phyloP scores from a whole-genome alignment of 2,329 filamentous ascomycete species.

The Grosmannia huntii region DNA sequence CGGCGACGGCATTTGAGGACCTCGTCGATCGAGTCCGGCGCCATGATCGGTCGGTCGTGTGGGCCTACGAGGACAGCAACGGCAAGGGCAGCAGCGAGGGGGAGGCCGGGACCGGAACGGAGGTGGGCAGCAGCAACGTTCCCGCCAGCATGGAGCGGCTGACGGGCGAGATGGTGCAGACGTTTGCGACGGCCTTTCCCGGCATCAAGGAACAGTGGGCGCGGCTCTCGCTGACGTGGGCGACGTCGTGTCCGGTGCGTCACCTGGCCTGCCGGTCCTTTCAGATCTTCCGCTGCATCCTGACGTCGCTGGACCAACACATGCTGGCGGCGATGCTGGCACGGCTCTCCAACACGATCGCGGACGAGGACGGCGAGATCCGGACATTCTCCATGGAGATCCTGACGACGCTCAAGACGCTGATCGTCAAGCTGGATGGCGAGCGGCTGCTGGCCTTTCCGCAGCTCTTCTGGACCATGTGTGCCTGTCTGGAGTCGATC shows the following conservation, averaged over 20 bases:
- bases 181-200: conserved; percentile 75
- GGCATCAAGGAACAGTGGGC: conserved; percentile 87
- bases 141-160: conserved; percentile 79
- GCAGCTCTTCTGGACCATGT: conserved; percentile 95
- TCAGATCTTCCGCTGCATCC: conserved; percentile 89
- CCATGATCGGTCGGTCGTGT: conserved; percentile 74
- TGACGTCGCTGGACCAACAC: conserved; percentile 76
- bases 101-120: background rate
- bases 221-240: conserved; percentile 82
- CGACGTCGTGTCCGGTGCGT: conserved; percentile 87
- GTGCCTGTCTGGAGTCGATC: conserved; percentile 90
- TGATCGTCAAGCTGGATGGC: conserved; percentile 73
- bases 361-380: conserved; percentile 86
- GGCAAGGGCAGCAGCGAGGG: conserved; percentile 52
- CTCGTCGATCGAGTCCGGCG: conserved; percentile 78
- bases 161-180: conserved; percentile 67
- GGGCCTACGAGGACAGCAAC: conserved; percentile 89
- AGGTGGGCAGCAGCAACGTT: conserved; percentile 49
- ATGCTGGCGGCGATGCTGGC: conserved; percentile 98
- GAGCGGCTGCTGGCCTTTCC: conserved; percentile 78
- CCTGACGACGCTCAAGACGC: conserved; percentile 79
- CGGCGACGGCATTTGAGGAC: conserved; percentile 64
- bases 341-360: conserved; percentile 88
- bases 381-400: conserved; percentile 98
- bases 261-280: conserved; percentile 95